These are phyloP conservation scores for Xylariaceae sp. DNA, from an alignment of 2,329 filamentous ascomycete species.

Conservation along the genomic window DNA sequence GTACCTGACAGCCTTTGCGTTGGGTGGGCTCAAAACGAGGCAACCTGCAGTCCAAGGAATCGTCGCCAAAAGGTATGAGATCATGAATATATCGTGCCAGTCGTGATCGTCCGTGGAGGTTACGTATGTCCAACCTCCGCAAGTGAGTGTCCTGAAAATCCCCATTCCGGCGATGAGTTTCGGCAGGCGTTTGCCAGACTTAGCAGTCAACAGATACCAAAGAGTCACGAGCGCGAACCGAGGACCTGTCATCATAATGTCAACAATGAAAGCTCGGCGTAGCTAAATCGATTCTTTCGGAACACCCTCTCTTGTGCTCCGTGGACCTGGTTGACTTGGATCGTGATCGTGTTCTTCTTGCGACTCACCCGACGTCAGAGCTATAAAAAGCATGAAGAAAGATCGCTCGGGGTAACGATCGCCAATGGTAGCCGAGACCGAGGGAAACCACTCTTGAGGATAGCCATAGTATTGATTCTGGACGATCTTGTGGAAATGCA, in stretches of 20 bases:
- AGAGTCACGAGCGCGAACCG: constrained; percentile 86
- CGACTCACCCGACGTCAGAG: constrained; percentile 77
- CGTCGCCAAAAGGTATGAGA: constrained; percentile 91
- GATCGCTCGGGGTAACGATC: constrained; percentile 96
- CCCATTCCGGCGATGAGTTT: constrained; percentile 79
- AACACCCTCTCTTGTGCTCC: not conserved
- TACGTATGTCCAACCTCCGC: constrained; percentile 97
- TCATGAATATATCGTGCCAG: constrained; percentile 99
- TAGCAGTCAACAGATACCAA: constrained; percentile 86
- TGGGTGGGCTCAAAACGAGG: constrained; percentile 80
- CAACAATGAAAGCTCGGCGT: too few relatives aligned
- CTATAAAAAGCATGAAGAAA: constrained; percentile 96
- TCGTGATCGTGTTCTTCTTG: not conserved
- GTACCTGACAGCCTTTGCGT: constrained; percentile 79
- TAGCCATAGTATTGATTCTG: constrained; percentile 96
- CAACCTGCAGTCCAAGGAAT: constrained; percentile 94
- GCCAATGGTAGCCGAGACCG: constrained; percentile 93
- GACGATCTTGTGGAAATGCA: constrained; percentile 97
- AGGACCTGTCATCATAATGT: constrained; percentile 56
- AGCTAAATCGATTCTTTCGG: not conserved
- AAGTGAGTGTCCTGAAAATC: constrained; percentile 84
- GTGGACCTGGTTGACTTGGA: too few relatives aligned
- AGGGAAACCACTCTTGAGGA: constrained; percentile 94
- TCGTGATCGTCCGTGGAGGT: constrained; percentile 98
- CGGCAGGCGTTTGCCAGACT: constrained; percentile 71